Evolutionary conservation across 306 rosid species (phyloP).

Genomic region (Quercus robur): DNA sequence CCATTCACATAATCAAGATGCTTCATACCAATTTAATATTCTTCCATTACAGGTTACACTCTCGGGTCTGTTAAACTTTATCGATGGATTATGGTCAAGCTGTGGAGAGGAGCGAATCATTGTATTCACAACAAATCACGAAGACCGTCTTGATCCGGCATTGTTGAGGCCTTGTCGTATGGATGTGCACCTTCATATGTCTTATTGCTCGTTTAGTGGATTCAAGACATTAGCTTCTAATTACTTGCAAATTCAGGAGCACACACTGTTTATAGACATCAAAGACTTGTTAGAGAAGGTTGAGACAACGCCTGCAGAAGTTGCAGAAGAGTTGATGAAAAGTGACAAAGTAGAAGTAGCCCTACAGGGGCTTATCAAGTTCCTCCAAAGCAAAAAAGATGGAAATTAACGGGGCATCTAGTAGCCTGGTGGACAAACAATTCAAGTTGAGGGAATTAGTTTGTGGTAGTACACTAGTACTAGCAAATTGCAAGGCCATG

Average conservation of each 20-base stretch:
- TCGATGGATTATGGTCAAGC: constrained; percentile 63
- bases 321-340: too few species aligned
- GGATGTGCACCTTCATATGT: constrained; percentile 57
- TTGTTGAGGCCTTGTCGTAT: constrained; percentile 55
- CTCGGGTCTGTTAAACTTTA: constrained; percentile 55
- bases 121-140: constrained; percentile 44
- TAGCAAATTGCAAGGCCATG: too few species aligned
- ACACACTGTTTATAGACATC: constrained; percentile 28
- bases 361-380: too few species aligned
- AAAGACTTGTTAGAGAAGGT: constrained; percentile 20
- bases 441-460: too few species aligned
- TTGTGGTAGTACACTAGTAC: too few species aligned
- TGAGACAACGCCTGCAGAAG: too few species aligned
- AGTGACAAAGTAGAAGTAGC: too few species aligned
- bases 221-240: constrained; percentile 44
- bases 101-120: constrained; percentile 54
- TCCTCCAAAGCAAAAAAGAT: too few species aligned
- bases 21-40: background rate
- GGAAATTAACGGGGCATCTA: too few species aligned
- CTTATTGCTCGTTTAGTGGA: constrained; percentile 40
- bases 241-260: constrained; percentile 42
- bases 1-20: background rate
- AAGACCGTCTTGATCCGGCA: constrained; percentile 50
- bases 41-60: constrained; percentile 34
- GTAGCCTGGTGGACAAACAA: too few species aligned